These are phyloP conservation scores for Penicillium sp. DNA, from an alignment of 2,329 filamentous ascomycete genomes.

Conservation along the genomic window DNA sequence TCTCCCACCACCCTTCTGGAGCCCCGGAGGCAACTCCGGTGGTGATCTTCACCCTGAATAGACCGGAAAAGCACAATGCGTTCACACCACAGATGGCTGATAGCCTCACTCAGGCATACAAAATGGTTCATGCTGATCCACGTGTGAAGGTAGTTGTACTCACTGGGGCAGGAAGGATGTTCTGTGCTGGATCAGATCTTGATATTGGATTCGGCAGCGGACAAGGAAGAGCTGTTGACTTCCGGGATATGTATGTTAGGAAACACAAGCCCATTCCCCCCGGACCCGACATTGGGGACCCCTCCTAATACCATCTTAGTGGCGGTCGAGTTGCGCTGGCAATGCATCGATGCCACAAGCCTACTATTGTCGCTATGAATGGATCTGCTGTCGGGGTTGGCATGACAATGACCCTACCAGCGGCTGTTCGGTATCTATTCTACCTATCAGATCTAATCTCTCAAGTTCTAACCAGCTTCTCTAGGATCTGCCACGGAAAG, in stretches of 20 bases:
- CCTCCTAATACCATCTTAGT: slow-evolving; percentile 37
- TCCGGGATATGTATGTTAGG: slow-evolving; percentile 48
- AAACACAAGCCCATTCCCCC: neutral
- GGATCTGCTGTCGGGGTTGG: slow-evolving; percentile 62
- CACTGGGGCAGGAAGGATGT: slow-evolving; percentile 56
- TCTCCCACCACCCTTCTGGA: slow-evolving; percentile 32
- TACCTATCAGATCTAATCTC: neutral
- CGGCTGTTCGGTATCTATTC: slow-evolving; percentile 32
- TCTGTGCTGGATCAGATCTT: slow-evolving; percentile 62
- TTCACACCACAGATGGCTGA: slow-evolving; percentile 66
- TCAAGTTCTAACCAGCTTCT: neutral
- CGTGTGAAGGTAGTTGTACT: slow-evolving; percentile 59
- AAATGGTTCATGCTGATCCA: slow-evolving; percentile 53
- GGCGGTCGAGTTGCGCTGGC: slow-evolving; percentile 57
- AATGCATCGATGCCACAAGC: slow-evolving; percentile 60
- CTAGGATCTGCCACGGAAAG: slow-evolving; percentile 30
- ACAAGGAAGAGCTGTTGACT: slow-evolving; percentile 47
- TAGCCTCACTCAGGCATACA: slow-evolving; percentile 59
- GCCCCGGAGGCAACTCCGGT: slow-evolving; percentile 50
- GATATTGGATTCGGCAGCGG: slow-evolving; percentile 34
- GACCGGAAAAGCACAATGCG: slow-evolving; percentile 64
- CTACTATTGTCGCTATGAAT: slow-evolving; percentile 61
- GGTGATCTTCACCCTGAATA: slow-evolving; percentile 64
- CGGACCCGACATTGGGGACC: neutral
- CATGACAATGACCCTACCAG: slow-evolving; percentile 62